Conservation (phyloP, 345 rosid species). For the Syzygium jambos region DNA sequence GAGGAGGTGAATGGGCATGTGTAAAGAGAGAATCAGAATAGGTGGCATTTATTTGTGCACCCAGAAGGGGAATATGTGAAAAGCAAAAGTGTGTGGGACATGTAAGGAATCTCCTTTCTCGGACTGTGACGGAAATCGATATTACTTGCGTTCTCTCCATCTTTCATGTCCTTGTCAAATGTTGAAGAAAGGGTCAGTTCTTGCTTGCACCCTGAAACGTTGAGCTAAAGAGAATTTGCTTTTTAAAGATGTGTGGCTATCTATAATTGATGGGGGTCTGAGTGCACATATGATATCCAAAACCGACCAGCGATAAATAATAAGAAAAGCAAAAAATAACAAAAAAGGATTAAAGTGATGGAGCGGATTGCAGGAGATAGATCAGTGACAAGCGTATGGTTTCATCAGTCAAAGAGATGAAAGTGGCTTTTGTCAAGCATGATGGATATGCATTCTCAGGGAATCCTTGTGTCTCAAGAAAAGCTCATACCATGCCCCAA, state of each 20-base stretch:
- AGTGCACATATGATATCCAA: constrained; percentile 11
- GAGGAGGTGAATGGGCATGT: constrained; percentile 15
- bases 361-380: neutral
- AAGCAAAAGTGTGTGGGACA: constrained; percentile 49
- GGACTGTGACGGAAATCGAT: neutral
- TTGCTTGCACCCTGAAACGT: neutral
- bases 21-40: constrained; percentile 19
- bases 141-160: neutral
- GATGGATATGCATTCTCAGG: constrained; percentile 34
- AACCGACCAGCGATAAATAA: constrained; percentile 18
- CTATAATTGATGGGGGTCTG: neutral
- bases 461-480: constrained; percentile 48
- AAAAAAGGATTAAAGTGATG: neutral
- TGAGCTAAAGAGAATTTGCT: constrained; percentile 25
- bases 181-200: constrained; percentile 4
- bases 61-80: constrained; percentile 37
- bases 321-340: neutral
- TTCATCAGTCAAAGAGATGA: constrained; percentile 7
- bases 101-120: constrained; percentile 52
- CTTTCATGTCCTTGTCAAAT: constrained; percentile 11
- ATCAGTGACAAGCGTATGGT: neutral
- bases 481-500: constrained; percentile 2
- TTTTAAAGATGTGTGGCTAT: constrained; percentile 8
- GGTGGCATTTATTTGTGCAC: constrained; percentile 31
- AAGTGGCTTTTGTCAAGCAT: constrained; percentile 10